These are phyloP conservation scores for Apiospora malaysiana DNA, from an alignment of 2,329 filamentous ascomycete species.

Conservation along the genomic window DNA sequence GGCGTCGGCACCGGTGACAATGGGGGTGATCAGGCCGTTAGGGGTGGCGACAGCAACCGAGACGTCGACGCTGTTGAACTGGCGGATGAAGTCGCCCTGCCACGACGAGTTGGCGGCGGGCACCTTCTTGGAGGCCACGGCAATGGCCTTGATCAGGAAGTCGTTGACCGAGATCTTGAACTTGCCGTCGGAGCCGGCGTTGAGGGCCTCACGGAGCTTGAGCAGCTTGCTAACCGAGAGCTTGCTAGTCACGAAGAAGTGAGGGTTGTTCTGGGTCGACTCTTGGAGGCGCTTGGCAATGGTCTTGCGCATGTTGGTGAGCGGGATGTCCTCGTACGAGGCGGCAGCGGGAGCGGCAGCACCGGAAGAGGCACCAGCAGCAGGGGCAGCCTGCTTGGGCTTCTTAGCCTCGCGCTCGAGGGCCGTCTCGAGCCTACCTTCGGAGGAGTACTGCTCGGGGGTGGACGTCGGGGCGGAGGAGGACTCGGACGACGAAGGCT, in stretches of 20 bases:
- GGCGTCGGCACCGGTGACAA: slow-evolving; percentile 86
- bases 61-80: slow-evolving; percentile 92
- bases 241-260: slow-evolving; percentile 94
- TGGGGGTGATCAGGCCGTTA: slow-evolving; percentile 93
- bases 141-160: slow-evolving; percentile 97
- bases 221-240: slow-evolving; percentile 94
- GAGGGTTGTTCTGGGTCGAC: slow-evolving; percentile 92
- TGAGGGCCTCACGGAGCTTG: slow-evolving; percentile 94
- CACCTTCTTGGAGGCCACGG: slow-evolving; percentile 87
- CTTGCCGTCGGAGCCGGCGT: slow-evolving; percentile 84
- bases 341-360: slow-evolving; percentile 61
- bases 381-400: slow-evolving; percentile 82
- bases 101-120: slow-evolving; percentile 96
- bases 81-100: slow-evolving; percentile 87
- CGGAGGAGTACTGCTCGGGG: slow-evolving; percentile 73
- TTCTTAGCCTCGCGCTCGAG: slow-evolving; percentile 88
- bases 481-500: slow-evolving; percentile 62
- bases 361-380: slow-evolving; percentile 61
- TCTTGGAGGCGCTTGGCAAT: slow-evolving; percentile 90
- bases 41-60: slow-evolving; percentile 96
- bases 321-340: slow-evolving; percentile 81
- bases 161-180: slow-evolving; percentile 99
- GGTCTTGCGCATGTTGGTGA: slow-evolving; percentile 95
- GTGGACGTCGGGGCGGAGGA: slow-evolving; percentile 63
- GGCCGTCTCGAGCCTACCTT: slow-evolving; percentile 79